Conservation (phyloP, 2,329 filamentous ascomycete species). For the Phialocephala subalpina region DNA sequence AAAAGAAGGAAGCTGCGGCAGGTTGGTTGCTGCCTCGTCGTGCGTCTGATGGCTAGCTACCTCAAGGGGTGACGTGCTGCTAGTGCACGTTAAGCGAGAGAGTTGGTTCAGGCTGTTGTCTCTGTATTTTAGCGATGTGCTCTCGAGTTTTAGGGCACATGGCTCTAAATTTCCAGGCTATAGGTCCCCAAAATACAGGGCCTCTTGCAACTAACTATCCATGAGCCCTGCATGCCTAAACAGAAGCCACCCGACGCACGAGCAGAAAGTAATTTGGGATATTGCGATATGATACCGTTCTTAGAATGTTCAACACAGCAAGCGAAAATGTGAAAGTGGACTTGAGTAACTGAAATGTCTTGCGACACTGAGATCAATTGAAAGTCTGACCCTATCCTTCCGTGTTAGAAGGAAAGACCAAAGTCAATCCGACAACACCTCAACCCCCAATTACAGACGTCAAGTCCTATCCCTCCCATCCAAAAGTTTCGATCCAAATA, state of each 20-base stretch:
- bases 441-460: not conserved
- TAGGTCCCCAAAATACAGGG: not conserved
- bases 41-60: no score
- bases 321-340: not conserved
- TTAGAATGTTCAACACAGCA: not conserved
- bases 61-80: no score
- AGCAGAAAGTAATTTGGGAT: no score
- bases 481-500: not conserved
- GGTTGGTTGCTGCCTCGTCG: no score
- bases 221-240: no score
- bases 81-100: no score
- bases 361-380: not conserved
- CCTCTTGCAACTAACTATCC: no score
- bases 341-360: not conserved
- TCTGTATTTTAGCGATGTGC: not conserved
- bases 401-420: not conserved
- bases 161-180: not conserved
- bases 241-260: no score
- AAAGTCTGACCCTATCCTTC: not conserved
- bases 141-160: not conserved
- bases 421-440: not conserved
- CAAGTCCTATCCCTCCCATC: not conserved
- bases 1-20: not conserved
- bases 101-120: no score
- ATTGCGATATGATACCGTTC: no score